Evolutionary conservation across 805 yeast species (phyloP).

Genomic region (Sungouiella blattae): DNA sequence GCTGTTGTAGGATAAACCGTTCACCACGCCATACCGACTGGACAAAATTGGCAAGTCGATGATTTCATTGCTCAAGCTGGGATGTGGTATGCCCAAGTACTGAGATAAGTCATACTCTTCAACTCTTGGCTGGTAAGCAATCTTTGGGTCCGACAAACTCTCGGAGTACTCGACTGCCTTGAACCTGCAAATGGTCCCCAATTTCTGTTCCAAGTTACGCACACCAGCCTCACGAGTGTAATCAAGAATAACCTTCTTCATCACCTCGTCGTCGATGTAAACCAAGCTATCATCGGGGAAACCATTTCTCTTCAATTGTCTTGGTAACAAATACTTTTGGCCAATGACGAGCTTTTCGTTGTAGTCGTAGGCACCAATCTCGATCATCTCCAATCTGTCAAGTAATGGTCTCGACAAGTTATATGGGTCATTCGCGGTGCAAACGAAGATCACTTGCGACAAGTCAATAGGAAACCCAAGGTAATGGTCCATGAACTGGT

Average conservation of each 20-base stretch:
- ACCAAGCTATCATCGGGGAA: constrained; percentile 42
- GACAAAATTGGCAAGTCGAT: constrained; percentile 43
- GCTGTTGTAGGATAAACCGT: constrained; percentile 83
- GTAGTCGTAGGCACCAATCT: constrained; percentile 74
- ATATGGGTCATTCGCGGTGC: constrained; percentile 79
- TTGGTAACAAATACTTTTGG: constrained; percentile 63
- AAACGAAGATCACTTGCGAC: constrained; percentile 75
- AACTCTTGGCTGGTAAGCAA: constrained; percentile 38
- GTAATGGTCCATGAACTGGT: constrained; percentile 74
- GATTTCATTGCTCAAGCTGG: constrained; percentile 32
- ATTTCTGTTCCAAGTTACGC: constrained; percentile 67
- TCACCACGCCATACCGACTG: constrained; percentile 67
- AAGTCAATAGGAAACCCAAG: constrained; percentile 82
- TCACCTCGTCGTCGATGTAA: constrained; percentile 46
- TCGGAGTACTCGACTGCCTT: constrained; percentile 70
- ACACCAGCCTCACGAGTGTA: constrained; percentile 89
- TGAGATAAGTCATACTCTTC: constrained; percentile 55
- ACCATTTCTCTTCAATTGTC: constrained; percentile 70
- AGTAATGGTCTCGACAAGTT: constrained; percentile 71
- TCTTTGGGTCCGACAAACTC: constrained; percentile 13
- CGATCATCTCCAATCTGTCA: constrained; percentile 82
- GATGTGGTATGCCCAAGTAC: constrained; percentile 66
- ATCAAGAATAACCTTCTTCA: constrained; percentile 58
- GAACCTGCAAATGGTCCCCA: constrained; percentile 75
- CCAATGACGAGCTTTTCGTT: constrained; percentile 76